These are phyloP conservation scores for Ploettnerulaceae sp. DNA, from an alignment of 2,329 filamentous ascomycete species.

Conservation along the genomic window DNA sequence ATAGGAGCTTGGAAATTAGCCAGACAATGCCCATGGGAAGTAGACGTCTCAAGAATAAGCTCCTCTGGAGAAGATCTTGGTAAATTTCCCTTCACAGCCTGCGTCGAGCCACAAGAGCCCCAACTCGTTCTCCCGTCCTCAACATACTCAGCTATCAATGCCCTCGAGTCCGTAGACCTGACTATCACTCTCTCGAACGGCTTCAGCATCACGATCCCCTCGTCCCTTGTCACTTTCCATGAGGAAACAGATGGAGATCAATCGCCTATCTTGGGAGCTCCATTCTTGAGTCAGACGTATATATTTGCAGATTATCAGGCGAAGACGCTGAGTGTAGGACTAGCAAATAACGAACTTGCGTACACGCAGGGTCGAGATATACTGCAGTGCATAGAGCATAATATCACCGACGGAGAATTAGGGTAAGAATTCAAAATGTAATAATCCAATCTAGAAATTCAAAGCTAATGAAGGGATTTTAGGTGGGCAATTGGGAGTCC, in stretches of 20 bases:
- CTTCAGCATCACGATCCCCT: constrained; percentile 1
- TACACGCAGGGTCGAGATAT: constrained; percentile 3
- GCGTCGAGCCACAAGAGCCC: constrained; percentile 13
- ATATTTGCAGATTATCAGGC: constrained; percentile 13
- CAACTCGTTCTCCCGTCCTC: constrained; percentile 2
- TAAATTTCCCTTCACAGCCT: constrained; percentile 8
- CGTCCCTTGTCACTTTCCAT: background rate
- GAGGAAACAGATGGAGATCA: constrained; percentile 6
- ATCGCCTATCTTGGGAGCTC: constrained; percentile 12
- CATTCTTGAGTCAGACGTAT: constrained; percentile 15
- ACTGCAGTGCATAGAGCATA: constrained; percentile 11
- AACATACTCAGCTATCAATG: background rate
- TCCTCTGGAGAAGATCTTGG: background rate
- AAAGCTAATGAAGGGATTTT: constrained; percentile 9
- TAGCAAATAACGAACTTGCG: constrained; percentile 9
- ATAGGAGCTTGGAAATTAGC: constrained; percentile 6
- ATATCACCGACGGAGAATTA: background rate
- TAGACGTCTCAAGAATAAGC: constrained; percentile 4
- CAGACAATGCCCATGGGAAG: constrained; percentile 12
- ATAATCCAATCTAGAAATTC: too few species aligned
- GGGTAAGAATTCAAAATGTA: too few species aligned
- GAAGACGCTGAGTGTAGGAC: constrained; percentile 9
- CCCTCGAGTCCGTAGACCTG: background rate
- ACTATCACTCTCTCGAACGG: constrained; percentile 10
- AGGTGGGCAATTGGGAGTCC: constrained; percentile 11